A percentile compares a stretch with the other conserved stretches of the same genome.
These are phyloP conservation scores for Paramyrothecium sp. DNA, from an alignment of 2,329 filamentous ascomycete genomes.

Conservation along the genomic window DNA sequence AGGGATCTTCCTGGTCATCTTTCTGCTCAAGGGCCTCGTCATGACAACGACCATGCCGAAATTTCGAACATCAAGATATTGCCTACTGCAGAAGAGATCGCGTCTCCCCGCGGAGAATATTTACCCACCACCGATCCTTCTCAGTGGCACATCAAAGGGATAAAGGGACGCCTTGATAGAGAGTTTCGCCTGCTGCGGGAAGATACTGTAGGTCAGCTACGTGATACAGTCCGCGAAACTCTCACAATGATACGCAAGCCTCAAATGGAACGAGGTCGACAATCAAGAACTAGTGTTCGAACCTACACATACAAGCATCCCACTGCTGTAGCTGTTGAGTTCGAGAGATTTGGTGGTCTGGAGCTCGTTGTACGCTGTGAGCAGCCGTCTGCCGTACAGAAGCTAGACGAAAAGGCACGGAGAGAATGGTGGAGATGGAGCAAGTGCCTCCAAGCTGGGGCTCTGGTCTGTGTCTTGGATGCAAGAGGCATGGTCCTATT, in stretches of 20 bases:
- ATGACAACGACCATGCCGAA: slow-evolving; percentile 48
- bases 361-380: slow-evolving; percentile 42
- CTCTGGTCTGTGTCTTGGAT: slow-evolving; percentile 48
- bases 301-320: slow-evolving; percentile 24
- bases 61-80: slow-evolving; percentile 47
- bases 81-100: slow-evolving; percentile 47
- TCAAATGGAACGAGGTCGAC: slow-evolving; percentile 1
- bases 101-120: slow-evolving; percentile 39
- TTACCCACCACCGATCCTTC: slow-evolving; percentile 36
- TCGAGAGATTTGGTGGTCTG: slow-evolving; percentile 39
- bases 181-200: slow-evolving; percentile 56
- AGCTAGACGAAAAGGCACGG: slow-evolving; percentile 25
- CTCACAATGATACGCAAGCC: slow-evolving; percentile 28
- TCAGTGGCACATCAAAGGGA: slow-evolving; percentile 33
- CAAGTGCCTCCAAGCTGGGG: slow-evolving; percentile 46
- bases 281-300: slow-evolving; percentile 23
- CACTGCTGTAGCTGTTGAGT: slow-evolving; percentile 23
- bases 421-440: slow-evolving; percentile 49
- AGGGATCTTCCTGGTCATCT: slow-evolving; percentile 31
- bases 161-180: slow-evolving; percentile 48
- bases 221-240: slow-evolving; percentile 43
- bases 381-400: slow-evolving; percentile 35
- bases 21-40: slow-evolving; percentile 31
- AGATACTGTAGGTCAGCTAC: slow-evolving; percentile 52
- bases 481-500: slow-evolving; percentile 36